phyloP scores from a whole-genome alignment of 768 basidiomycete genomes.

The Suillus tomentosus region DNA sequence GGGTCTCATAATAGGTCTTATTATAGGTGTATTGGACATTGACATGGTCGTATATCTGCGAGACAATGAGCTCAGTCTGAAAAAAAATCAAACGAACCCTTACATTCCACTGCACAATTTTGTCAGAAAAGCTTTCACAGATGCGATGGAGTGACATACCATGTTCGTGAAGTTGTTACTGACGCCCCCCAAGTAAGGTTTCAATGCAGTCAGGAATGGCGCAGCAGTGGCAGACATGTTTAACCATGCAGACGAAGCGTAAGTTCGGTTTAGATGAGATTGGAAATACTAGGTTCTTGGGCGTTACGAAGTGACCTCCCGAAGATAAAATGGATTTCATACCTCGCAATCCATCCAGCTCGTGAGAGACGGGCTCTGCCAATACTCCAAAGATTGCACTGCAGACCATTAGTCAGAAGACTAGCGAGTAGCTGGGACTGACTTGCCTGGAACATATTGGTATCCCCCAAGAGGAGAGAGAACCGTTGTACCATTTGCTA shows the following conservation, averaged over 20 bases:
- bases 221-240: constrained; percentile 52
- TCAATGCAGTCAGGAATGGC: constrained; percentile 64
- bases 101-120: constrained; percentile 66
- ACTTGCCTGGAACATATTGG: constrained; percentile 23
- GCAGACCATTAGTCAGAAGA: constrained; percentile 75
- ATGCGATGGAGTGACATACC: constrained; percentile 41
- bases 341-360: constrained; percentile 71
- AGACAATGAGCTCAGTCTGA: neutral
- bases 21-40: constrained; percentile 79
- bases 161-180: constrained; percentile 66
- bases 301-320: neutral
- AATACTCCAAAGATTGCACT: constrained; percentile 57
- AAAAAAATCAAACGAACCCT: constrained; percentile 27
- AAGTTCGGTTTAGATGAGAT: constrained; percentile 21
- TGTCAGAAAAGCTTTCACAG: constrained; percentile 14
- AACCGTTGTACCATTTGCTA: constrained; percentile 20
- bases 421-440: constrained; percentile 16
- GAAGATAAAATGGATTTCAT: neutral
- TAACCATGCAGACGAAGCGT: constrained; percentile 39
- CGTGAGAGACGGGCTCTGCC: constrained; percentile 61
- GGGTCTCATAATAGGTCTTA: constrained; percentile 69
- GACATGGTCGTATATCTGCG: constrained; percentile 74
- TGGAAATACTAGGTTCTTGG: constrained; percentile 28
- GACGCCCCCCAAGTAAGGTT: constrained; percentile 69
- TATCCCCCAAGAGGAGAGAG: constrained; percentile 20